Evolutionary conservation across 1,284 basidiomycete genomes (phyloP), one percentile per base, ranked within the genome.

Genomic region (Fomitopsis betulina): DNA sequence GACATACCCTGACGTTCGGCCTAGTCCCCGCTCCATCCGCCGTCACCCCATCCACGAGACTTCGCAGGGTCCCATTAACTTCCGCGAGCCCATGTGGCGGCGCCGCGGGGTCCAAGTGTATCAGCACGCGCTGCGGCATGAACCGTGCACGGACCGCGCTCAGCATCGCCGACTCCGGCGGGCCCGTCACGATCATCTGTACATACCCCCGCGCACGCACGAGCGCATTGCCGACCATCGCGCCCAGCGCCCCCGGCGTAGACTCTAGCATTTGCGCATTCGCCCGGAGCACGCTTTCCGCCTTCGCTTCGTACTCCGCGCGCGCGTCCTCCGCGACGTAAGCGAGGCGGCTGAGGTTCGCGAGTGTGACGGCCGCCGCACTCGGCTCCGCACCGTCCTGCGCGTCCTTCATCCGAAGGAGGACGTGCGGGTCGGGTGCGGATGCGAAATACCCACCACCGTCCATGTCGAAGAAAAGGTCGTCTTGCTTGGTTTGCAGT

Each of bases 321-420:
- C 68, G 63, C 17, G 60, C 58, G 53, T 73, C 73, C 38, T 72
- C 70, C 5, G 65, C 70, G 30, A 76, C 63, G 52, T 73, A 66
- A 2, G 72, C 65, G 8, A 78, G 68, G 5, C 75, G 68, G n/a
- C 70, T 67, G 39, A 77, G 65, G 63, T 79, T 79, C 40, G 71
- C 71, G 0, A 74, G 63, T 0, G 76, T 68, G 5, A 78, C 63
- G 1, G 75, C 75, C 12, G 66, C 69, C 1, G 76, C 74, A 21
- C 75, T 76, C 1, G 78, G 77, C 63, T 79, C 78, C 0, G 77
- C 76, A 3, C 76, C 76, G 55, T 79, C 78, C 72, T 70, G 69
- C 3, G 68, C 65, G 43, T 78, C 77, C 63, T 78, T 78, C 71
- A 77, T 72, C 8, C 77, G 67, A 7, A 77, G 67, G 25, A 79